phyloP scores from a whole-genome alignment of 805 yeast species.

The Nakazawaea molendinolei region DNA sequence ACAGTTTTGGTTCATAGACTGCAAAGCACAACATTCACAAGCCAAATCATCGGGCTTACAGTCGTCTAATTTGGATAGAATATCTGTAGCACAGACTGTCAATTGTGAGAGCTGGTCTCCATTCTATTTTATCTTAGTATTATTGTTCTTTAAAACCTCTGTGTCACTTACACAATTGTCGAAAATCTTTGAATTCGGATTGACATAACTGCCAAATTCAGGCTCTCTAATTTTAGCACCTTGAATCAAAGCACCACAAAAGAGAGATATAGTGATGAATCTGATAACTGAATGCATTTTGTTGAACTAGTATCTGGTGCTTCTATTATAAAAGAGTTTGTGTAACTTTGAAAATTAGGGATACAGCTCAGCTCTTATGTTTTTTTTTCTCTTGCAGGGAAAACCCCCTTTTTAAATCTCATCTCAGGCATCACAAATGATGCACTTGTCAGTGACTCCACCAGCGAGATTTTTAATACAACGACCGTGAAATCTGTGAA shows the following conservation, averaged over 20 bases:
- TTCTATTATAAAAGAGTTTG: too few species aligned
- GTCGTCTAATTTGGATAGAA: conserved; percentile 37
- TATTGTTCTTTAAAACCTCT: neutral
- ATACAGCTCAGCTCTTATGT: too few species aligned
- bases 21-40: conserved; percentile 52
- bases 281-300: too few species aligned
- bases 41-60: conserved; percentile 49
- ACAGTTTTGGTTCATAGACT: conserved; percentile 38
- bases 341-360: too few species aligned
- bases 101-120: conserved; percentile 23
- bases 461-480: conserved; percentile 48
- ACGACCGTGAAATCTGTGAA: conserved; percentile 55
- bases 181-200: conserved; percentile 36
- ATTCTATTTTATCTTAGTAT: neutral
- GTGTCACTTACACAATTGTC: conserved; percentile 27
- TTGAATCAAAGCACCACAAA: neutral
- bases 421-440: conserved; percentile 28
- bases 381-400: too few species aligned
- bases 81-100: conserved; percentile 39
- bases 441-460: conserved; percentile 24
- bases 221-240: conserved; percentile 7
- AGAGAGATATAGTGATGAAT: neutral
- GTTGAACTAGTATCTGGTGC: too few species aligned
- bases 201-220: conserved; percentile 37
- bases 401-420: neutral